phyloP scores from a whole-genome alignment of 306 rosid species.

The Myrica gale region DNA sequence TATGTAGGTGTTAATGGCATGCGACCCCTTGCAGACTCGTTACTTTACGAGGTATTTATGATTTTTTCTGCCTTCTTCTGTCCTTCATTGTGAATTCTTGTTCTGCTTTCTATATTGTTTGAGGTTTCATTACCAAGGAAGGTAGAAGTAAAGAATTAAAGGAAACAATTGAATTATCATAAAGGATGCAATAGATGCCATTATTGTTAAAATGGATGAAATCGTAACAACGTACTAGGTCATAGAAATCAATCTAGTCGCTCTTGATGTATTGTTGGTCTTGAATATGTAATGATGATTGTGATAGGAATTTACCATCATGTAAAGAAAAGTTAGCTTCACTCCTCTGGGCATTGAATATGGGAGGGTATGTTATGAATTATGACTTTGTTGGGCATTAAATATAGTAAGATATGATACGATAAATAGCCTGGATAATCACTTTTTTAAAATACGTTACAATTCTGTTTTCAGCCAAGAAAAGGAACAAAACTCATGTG shows the following conservation, averaged over 20 bases:
- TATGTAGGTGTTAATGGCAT: slow-evolving; percentile 71
- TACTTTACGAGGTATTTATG: slow-evolving; percentile 60
- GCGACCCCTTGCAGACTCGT: slow-evolving; percentile 78
- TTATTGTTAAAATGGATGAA: neutral
- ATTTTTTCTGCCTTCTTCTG: neutral
- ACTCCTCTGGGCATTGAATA: neutral
- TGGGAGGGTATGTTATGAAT: neutral
- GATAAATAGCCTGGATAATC: neutral
- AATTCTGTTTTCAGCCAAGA: neutral
- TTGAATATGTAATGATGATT: neutral
- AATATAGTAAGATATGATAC: neutral
- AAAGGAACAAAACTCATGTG: neutral
- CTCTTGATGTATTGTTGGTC: neutral
- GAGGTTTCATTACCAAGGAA: neutral
- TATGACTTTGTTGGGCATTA: neutral
- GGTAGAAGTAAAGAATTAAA: neutral
- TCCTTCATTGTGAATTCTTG: neutral
- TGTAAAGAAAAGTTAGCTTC: neutral
- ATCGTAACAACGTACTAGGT: neutral
- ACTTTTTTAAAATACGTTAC: neutral
- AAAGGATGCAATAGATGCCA: neutral
- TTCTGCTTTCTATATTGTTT: neutral
- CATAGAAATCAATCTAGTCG: neutral
- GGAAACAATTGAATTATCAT: neutral
- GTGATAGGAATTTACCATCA: neutral